phyloP scores from a whole-genome alignment of 2,329 filamentous ascomycete species.

The Exophiala lecanii-corni region DNA sequence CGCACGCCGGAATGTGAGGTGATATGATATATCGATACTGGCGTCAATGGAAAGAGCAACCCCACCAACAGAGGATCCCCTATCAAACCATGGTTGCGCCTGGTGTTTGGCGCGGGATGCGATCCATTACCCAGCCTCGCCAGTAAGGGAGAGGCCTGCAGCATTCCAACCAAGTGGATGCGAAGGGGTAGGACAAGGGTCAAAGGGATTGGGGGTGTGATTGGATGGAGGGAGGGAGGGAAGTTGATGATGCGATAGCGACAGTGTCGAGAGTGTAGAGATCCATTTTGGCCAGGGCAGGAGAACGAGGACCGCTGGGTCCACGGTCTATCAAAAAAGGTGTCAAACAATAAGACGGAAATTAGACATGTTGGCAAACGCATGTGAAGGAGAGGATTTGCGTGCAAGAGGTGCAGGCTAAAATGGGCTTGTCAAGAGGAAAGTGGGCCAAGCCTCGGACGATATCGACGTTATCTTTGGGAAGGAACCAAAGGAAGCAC shows the following conservation, averaged over 20 bases:
- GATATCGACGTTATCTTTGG: background rate
- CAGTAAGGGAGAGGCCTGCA: slow-evolving; percentile 3
- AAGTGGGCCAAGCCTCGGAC: background rate
- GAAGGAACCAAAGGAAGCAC: background rate
- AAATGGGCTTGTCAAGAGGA: too few relatives aligned
- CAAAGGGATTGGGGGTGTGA: background rate
- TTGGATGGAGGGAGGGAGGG: background rate
- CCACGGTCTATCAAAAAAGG: background rate
- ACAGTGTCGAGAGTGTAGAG: background rate
- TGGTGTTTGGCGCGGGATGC: slow-evolving; percentile 11
- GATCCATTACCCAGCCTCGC: slow-evolving; percentile 14
- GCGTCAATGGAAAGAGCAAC: slow-evolving; percentile 4
- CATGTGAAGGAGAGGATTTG: background rate
- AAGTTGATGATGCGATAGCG: background rate
- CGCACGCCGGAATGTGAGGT: slow-evolving; percentile 3
- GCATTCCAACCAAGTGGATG: background rate
- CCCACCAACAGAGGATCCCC: background rate
- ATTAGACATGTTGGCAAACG: background rate
- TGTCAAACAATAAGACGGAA: background rate
- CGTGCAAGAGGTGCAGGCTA: too few relatives aligned
- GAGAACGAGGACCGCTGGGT: background rate
- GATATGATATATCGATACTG: slow-evolving; percentile 16
- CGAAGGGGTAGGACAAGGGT: background rate
- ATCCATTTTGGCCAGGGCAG: background rate
- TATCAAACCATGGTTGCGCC: slow-evolving; percentile 9